phyloP scores from a whole-genome alignment of 2,329 filamentous ascomycete genomes.

The Colletotrichum sp. region DNA sequence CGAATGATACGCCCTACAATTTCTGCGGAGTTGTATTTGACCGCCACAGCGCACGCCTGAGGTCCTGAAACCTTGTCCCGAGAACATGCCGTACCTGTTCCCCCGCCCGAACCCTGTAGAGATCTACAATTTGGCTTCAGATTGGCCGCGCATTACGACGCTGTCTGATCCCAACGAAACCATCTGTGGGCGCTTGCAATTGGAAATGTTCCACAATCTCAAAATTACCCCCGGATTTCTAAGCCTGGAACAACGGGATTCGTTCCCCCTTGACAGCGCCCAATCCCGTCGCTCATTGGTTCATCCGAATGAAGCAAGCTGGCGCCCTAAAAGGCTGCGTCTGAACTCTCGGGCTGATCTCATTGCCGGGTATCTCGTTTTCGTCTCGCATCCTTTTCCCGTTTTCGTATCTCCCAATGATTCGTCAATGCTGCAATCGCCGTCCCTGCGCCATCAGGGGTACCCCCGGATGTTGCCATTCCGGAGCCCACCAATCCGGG shows the following conservation, averaged over 20 bases:
- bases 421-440: background rate
- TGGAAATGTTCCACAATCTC: background rate
- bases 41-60: background rate
- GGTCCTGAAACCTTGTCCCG: background rate
- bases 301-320: background rate
- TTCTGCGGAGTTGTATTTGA: background rate
- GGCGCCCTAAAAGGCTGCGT: background rate
- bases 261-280: background rate
- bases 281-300: background rate
- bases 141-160: background rate
- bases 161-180: background rate
- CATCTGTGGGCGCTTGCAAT: background rate
- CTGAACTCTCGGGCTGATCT: background rate
- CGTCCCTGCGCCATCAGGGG: background rate
- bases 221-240: background rate
- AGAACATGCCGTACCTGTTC: background rate
- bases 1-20: background rate
- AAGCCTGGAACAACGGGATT: background rate
- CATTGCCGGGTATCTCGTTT: background rate
- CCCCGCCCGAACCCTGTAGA: background rate
- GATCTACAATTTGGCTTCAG: background rate
- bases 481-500: background rate
- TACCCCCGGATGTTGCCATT: background rate
- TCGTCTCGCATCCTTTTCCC: background rate
- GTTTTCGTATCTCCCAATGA: background rate